These are phyloP conservation scores for Rhizopogon vulgaris DNA, from an alignment of 768 basidiomycete genomes.

Conservation along the genomic window DNA sequence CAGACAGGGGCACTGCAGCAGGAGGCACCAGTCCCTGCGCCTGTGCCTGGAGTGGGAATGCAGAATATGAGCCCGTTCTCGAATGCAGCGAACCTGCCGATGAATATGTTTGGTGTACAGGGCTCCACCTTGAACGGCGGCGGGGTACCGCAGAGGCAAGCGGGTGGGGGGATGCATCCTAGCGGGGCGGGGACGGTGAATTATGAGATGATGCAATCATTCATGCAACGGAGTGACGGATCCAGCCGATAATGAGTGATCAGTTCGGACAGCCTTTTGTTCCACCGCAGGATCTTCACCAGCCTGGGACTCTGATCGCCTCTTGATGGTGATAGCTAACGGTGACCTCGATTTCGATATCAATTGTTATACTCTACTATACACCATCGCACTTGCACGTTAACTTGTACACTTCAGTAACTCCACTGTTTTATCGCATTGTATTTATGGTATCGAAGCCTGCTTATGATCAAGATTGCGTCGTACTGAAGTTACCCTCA, in stretches of 20 bases:
- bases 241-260: slow-evolving; percentile 14
- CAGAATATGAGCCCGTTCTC: slow-evolving; percentile 2
- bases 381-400: background rate
- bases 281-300: background rate
- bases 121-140: background rate
- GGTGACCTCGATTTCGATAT: background rate
- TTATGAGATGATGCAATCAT: slow-evolving; percentile 40
- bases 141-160: slow-evolving; percentile 4
- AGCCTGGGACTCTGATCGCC: background rate
- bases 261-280: no score
- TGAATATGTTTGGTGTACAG: slow-evolving; percentile 14
- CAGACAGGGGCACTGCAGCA: background rate
- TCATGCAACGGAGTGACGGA: slow-evolving; percentile 36
- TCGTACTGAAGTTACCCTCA: slow-evolving; percentile 48
- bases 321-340: background rate
- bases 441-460: background rate
- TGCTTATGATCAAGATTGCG: slow-evolving; percentile 26
- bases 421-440: background rate
- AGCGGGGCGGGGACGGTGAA: slow-evolving; percentile 22
- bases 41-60: slow-evolving; percentile 3
- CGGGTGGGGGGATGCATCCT: slow-evolving; percentile 17
- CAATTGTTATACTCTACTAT: background rate
- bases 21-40: background rate
- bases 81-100: slow-evolving; percentile 7
- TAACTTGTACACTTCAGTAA: background rate